Evolutionary conservation across 129 eudicot genomes (phyloP).

Genomic region (Flaveria sonorensis): DNA sequence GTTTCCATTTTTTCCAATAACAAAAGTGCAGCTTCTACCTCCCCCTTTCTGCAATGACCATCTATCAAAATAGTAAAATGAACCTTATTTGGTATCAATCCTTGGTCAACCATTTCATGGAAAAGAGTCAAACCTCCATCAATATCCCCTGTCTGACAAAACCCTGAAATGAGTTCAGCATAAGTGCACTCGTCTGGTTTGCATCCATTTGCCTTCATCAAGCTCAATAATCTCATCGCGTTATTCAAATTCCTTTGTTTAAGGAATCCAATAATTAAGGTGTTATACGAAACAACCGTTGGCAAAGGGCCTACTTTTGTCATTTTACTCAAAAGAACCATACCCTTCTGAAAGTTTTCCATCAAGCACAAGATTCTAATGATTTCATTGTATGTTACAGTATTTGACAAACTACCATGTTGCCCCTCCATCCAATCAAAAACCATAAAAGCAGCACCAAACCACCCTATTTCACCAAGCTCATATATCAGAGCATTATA

Average conservation of each 20-base stretch:
- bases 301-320: conserved; percentile 66
- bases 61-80: conserved; percentile 68
- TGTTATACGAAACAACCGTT: conserved; percentile 68
- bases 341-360: conserved; percentile 58
- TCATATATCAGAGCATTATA: conserved; percentile 73
- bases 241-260: conserved; percentile 43
- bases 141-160: conserved; percentile 64
- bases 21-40: conserved; percentile 53
- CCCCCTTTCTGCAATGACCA: conserved; percentile 66
- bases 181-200: conserved; percentile 78
- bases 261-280: conserved; percentile 55
- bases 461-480: conserved; percentile 46
- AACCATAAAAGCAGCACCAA: conserved; percentile 50
- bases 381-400: conserved; percentile 71
- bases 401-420: conserved; percentile 46
- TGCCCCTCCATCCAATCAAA: conserved; percentile 70
- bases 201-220: conserved; percentile 80
- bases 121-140: conserved; percentile 55
- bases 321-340: conserved; percentile 73
- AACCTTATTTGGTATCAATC: conserved; percentile 65
- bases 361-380: conserved; percentile 58
- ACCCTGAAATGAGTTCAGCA: conserved; percentile 73
- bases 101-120: conserved; percentile 57
- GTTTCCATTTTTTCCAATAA: conserved; percentile 60
- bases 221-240: conserved; percentile 64